Conservation (phyloP, 768 basidiomycete species). For the Lentinus brumalis region DNA sequence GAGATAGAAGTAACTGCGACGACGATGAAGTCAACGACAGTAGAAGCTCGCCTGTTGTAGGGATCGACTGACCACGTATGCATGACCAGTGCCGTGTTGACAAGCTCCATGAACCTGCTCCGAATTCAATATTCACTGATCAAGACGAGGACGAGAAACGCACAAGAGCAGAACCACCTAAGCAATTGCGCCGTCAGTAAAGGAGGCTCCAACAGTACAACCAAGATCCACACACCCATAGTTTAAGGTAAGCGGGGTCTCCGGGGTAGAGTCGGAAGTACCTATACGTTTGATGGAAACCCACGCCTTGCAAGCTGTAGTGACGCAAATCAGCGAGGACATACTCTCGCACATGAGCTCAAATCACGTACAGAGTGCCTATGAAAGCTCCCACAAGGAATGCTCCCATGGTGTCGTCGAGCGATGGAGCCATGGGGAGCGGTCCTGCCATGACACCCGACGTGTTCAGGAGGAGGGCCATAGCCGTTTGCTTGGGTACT, state of each 20-base stretch:
- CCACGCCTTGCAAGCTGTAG: background rate
- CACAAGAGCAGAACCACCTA: conserved; percentile 1
- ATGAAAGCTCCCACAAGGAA: conserved; percentile 6
- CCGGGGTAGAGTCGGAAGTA: conserved; percentile 5
- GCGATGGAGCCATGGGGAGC: background rate
- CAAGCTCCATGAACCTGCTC: background rate
- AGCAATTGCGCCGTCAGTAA: background rate
- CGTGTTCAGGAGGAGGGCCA: too few species aligned
- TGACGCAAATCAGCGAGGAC: background rate
- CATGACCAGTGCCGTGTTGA: conserved; percentile 2
- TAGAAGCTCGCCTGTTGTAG: background rate
- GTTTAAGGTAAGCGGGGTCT: conserved; percentile 1
- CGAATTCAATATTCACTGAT: background rate
- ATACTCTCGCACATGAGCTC: too few species aligned
- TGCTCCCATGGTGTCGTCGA: conserved; percentile 5
- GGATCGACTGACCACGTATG: background rate
- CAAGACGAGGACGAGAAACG: background rate
- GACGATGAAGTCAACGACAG: background rate
- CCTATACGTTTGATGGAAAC: conserved; percentile 4
- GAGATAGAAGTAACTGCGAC: conserved; percentile 3
- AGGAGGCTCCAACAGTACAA: background rate
- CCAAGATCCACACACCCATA: background rate
- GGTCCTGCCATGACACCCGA: too few species aligned
- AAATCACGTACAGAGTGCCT: background rate
- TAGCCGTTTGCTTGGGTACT: too few species aligned